Evolutionary conservation across 345 rosid genomes (phyloP), one percentile per base, ranked within the genome.

Genomic region (sweet orange (Citrus sinensis)): DNA sequence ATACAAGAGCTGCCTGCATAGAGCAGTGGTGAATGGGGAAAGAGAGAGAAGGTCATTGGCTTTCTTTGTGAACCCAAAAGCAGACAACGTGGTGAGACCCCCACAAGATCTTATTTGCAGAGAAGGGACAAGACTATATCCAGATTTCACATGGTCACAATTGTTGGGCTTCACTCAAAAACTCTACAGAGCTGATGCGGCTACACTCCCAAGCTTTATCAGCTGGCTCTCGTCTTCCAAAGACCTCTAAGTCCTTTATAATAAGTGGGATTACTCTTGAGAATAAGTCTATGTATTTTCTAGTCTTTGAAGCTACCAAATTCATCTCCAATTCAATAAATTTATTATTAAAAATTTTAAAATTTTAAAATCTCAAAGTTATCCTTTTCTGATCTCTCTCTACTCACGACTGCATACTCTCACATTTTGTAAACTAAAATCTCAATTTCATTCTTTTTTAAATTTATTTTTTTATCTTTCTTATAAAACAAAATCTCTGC

Each of bases 101-200:
- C 94, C 95, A n/a, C 81, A 81, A 46, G 92, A 88, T 75, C 86
- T 93, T 54, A 61, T 85, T 8, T 40, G 37, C 83, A 66, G 66
- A 67, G 83, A 83, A 37, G 80, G 76, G 80, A 67, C 85, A 40
- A 83, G 88, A 74, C 66, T 42, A 76, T 93, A 92, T 80, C 94
- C 98, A 1, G 97, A 93, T 76, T 93, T 92, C 87, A 90, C 91
- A 9, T 93, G 94, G 98, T 90, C 98, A 9, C 86, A 82, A 78
- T 76, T 93, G 70, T 75, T 91, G 72, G 86, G 82, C 13, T 93
- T 93, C 80, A 90, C 96, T 1, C 87, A 87, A 76, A 82, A 40
- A 55, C 88, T 85, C 71, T 83, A 88, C n/a, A 76, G 93, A 61
- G 78, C 87, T 71, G 93, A 90, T 32, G 85, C 46, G 9, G 73